Conservation (phyloP, 441 rosid species). For the Populus hybrid region DNA sequence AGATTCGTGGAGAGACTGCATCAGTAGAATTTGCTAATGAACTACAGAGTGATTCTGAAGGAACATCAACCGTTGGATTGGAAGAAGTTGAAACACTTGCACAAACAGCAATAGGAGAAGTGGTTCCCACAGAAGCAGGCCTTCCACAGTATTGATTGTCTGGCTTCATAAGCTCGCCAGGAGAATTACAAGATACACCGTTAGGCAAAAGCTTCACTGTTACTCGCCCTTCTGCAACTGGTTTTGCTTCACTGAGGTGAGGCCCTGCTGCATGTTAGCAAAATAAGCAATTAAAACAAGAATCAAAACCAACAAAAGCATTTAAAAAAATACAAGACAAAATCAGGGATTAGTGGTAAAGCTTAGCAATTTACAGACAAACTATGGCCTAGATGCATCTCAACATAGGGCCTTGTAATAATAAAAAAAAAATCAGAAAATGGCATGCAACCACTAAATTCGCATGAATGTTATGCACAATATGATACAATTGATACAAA, state of each 20-base stretch:
- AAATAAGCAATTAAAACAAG: slow-evolving; percentile 19
- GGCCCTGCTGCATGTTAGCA: slow-evolving; percentile 32
- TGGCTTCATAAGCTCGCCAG: slow-evolving; percentile 28
- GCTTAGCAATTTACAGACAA: not conserved
- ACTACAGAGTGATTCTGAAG: slow-evolving; percentile 25
- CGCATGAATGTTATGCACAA: not conserved
- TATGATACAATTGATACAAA: not conserved
- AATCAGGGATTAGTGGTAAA: not conserved
- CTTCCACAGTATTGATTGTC: slow-evolving; percentile 37
- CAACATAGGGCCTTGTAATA: not conserved
- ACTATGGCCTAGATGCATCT: not conserved
- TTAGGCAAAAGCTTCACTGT: slow-evolving; percentile 27
- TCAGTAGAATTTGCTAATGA: slow-evolving; percentile 37
- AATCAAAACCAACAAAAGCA: not conserved
- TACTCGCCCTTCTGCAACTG: slow-evolving; percentile 33
- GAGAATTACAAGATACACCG: slow-evolving; percentile 29
- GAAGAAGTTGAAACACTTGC: slow-evolving; percentile 35
- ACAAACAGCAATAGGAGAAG: slow-evolving; percentile 29
- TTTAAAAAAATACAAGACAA: not conserved
- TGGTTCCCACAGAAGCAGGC: slow-evolving; percentile 27
- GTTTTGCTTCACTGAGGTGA: slow-evolving; percentile 36
- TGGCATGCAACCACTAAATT: slow-evolving; percentile 2
- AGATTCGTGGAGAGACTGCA: slow-evolving; percentile 38
- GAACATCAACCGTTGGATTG: slow-evolving; percentile 23
- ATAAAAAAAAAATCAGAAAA: slow-evolving; percentile 8